These are phyloP conservation scores for Sordariomycetes sp. DNA, from an alignment of 2,329 filamentous ascomycete species.

Conservation along the genomic window DNA sequence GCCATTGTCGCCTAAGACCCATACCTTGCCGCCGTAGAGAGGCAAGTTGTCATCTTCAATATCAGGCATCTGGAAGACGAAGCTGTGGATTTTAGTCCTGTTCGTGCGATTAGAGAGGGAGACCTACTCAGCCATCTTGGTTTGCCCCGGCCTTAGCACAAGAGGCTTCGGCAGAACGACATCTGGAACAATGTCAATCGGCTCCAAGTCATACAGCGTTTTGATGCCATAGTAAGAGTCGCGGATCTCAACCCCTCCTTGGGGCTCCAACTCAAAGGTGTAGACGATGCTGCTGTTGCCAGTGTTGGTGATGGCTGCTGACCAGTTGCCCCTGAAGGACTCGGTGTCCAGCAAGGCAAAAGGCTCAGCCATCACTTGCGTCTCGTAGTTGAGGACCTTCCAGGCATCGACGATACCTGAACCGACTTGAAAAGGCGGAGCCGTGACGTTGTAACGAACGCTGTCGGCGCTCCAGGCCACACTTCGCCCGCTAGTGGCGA, in stretches of 20 bases:
- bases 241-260: conserved; percentile 26
- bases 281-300: conserved; percentile 29
- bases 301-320: conserved; percentile 32
- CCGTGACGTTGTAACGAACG: conserved; percentile 13
- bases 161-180: conserved; percentile 17
- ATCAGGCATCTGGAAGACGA: conserved; percentile 18
- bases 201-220: conserved; percentile 15
- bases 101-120: too few relatives aligned
- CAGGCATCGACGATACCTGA: conserved; percentile 36
- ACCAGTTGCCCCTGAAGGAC: conserved; percentile 25
- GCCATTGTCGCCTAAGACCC: conserved; percentile 26
- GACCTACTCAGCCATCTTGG: conserved; percentile 15
- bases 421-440: conserved; percentile 30
- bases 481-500: conserved; percentile 21
- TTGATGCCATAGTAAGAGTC: conserved; percentile 18
- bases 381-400: conserved; percentile 28
- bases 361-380: conserved; percentile 26
- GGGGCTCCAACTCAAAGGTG: conserved; percentile 26
- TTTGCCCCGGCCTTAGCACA: conserved; percentile 17
- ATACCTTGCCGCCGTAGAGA: conserved; percentile 34
- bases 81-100: conserved; percentile 9
- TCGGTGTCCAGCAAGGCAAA: conserved; percentile 41
- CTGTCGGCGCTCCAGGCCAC: conserved; percentile 18
- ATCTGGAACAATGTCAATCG: conserved; percentile 15
- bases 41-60: conserved; percentile 25